Conservation (phyloP, 106 monocot genomes). For the Amphibolis antarctica region DNA sequence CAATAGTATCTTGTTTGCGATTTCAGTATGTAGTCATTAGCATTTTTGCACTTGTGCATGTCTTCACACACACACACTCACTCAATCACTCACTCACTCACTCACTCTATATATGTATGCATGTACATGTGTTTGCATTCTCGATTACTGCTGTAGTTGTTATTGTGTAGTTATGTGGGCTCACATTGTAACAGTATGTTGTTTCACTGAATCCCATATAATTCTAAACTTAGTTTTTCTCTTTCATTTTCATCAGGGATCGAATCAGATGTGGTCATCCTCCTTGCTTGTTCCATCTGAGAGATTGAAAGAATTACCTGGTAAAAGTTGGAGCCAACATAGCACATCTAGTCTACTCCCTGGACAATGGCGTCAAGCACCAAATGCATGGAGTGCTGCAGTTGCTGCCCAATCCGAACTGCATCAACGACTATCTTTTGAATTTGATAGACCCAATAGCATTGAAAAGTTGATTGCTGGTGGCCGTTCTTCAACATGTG, state of each 20-base stretch:
- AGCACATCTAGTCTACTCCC: constrained; percentile 29
- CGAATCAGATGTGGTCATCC: constrained; percentile 44
- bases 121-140: no score
- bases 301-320: constrained; percentile 42
- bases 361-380: constrained; percentile 74
- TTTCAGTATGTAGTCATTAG: no score
- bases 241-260: constrained; percentile 31
- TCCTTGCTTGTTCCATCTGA: constrained; percentile 34
- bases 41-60: no score
- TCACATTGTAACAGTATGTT: no score
- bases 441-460: constrained; percentile 56
- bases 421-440: constrained; percentile 77
- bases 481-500: constrained; percentile 21
- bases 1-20: no score
- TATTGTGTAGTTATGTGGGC: no score
- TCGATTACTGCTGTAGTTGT: no score
- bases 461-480: constrained; percentile 46
- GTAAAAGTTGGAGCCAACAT: constrained; percentile 55
- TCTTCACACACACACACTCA: no score
- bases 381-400: constrained; percentile 53
- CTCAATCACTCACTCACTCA: no score
- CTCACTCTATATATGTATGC: no score
- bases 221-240: neutral
- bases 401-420: constrained; percentile 60
- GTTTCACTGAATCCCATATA: neutral